These are phyloP conservation scores for Moricandia arvensis DNA, from an alignment of 345 rosid species.

Conservation along the genomic window DNA sequence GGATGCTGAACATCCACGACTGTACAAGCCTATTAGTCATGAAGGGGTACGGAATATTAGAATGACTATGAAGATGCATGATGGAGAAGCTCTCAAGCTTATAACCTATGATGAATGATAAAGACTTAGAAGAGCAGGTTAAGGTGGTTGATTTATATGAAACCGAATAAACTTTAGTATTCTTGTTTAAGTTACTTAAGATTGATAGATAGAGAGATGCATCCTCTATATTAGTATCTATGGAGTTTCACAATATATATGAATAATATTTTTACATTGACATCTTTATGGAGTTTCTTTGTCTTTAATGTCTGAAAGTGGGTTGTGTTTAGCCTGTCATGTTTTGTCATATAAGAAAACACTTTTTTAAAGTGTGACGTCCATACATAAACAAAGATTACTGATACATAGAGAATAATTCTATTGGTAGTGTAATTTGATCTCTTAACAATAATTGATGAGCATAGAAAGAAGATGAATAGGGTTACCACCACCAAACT, in stretches of 20 bases:
- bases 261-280: neutral
- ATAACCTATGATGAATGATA: conserved; percentile 7
- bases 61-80: neutral
- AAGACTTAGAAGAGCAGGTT: neutral
- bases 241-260: neutral
- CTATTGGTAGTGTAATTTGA: too few species aligned
- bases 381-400: neutral
- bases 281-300: neutral
- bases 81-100: conserved; percentile 36
- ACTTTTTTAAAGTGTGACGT: neutral
- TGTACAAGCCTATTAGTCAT: neutral
- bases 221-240: neutral
- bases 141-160: neutral
- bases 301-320: too few species aligned
- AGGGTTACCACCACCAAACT: neutral
- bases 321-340: neutral
- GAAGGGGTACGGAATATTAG: conserved; percentile 5
- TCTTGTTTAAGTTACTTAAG: neutral
- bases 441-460: neutral
- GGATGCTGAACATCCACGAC: neutral
- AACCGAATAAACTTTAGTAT: neutral
- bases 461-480: neutral
- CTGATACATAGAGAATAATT: neutral
- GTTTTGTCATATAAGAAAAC: neutral
- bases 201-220: neutral